Evolutionary conservation across 2,329 filamentous ascomycete species (phyloP), one percentile per base, ranked within the genome.

Genomic region (Aureobasidium sp.): DNA sequence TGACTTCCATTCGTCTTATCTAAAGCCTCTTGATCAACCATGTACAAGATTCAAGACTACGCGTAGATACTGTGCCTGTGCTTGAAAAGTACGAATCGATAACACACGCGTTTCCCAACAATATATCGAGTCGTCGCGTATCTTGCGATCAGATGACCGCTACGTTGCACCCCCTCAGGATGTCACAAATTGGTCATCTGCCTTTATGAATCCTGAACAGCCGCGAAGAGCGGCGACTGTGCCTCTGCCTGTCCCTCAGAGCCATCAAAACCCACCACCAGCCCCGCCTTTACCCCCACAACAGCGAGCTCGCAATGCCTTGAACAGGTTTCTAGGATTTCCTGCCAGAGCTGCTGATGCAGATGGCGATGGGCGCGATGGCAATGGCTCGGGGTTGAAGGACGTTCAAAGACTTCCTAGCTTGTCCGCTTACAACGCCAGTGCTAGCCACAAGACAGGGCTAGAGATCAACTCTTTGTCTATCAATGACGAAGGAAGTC

Each of bases 381-480:
- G 71, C 33, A 47, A 19, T 70, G 68, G 64, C 66, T 70, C 55
- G 23, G 60, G 46, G 15, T 27, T 60, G 31, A 55, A 46, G 45
- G 57, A 43, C 21, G 53, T 63, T 21, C 55, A 49, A 53, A 55
- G 60, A 40, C 21, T 62, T 25, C 49, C 51, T n/a, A 62, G 57
- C 33, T 51, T 64, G 54, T 64, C 47, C 8, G 63, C 57, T 13
- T 58, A 61, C 46, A 81, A 83, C 65, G 78, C 83, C 64, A 81
- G 79, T 62, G 77, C 83, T 61, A 81, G 78, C 67, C 82, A 86
- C 71, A 81, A 79, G 66, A 86, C 84, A n/a, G 83, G 83, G 47
- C 79, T 86, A 57, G 79, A 83, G 63, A 85, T 87, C 67, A 74
- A 80, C 45, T 81, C 84, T 38, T 74, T 87, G 57, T 83, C 86